Evolutionary conservation across 2,329 filamentous ascomycete species (phyloP), one percentile per base, ranked within the genome.

Genomic region (Cadophora gregata): DNA sequence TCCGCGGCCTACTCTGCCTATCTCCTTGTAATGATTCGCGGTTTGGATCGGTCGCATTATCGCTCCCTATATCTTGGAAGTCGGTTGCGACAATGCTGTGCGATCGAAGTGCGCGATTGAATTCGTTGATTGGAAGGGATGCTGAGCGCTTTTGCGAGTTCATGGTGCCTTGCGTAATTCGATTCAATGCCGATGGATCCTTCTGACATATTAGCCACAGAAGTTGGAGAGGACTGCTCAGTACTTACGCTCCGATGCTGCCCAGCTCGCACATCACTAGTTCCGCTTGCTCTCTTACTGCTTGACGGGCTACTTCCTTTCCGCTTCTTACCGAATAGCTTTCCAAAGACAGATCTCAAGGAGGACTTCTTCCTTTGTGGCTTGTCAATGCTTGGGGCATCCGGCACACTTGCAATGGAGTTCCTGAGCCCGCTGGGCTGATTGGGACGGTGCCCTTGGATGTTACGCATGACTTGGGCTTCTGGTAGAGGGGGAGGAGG

Each of bases 51-150:
- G 36, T 61, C 2, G 81, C 83, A 38, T 38, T 58, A 6, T 59
- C 36, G 65, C 81, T 85, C 65, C 84, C 83, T 27, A 59, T 29
- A 25, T 66, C 61, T 85, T 85, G 45, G 81, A 83, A 68, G 16
- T 87, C 85, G 45, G 86, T 82, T 1, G 83, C 83, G 1, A 86
- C 84, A 48, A 88, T 79, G 1, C 87, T 88, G 74, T 90, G 87
- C 14, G 87, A 89, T 53, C 86, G 82, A 45, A 90, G 75, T 1
- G 87, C 87, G 51, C 84, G 81, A 68, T 88, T 85, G 68, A 84
- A 87, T 71, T 90, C 87, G 55, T 83, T 86, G 60, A 89, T 82
- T 9, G 87, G 87, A 36, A 88, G 72, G 5, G 88, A 89, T 4
- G 81, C 81, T 8, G 87, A 86, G 64, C 86, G 84, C 73, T 88